Evolutionary conservation across 108 stramenopile genomes (phyloP).

Genomic region (Discostella pseudostelligera): DNA sequence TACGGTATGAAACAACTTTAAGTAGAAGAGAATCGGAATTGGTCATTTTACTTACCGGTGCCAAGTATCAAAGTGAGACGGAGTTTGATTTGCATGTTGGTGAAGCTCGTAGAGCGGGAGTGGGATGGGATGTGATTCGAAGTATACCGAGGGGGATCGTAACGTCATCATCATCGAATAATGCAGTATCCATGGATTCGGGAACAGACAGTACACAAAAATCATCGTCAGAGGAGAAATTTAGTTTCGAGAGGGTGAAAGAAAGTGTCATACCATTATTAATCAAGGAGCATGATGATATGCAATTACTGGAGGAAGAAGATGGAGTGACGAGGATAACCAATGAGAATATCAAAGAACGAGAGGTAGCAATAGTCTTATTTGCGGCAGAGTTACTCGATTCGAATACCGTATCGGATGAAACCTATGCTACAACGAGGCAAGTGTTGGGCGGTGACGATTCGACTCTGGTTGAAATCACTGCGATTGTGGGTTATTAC

Average conservation of each 20-base stretch:
- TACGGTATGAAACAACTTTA: slow-evolving; percentile 69
- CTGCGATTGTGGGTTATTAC: slow-evolving; percentile 82
- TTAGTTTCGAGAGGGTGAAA: slow-evolving; percentile 49
- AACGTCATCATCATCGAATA: slow-evolving; percentile 1
- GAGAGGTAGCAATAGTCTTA: slow-evolving; percentile 61
- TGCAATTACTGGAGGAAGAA: neutral
- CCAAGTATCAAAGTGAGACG: slow-evolving; percentile 56
- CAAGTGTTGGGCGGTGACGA: slow-evolving; percentile 55
- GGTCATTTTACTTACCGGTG: slow-evolving; percentile 76
- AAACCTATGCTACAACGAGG: slow-evolving; percentile 61
- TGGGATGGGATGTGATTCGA: slow-evolving; percentile 51
- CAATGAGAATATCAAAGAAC: slow-evolving; percentile 15
- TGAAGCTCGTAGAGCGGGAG: slow-evolving; percentile 71
- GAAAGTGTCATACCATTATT: slow-evolving; percentile 51
- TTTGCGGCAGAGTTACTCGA: slow-evolving; percentile 79
- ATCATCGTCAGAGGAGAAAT: slow-evolving; percentile 24
- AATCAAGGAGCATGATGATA: slow-evolving; percentile 38
- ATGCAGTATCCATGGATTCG: neutral
- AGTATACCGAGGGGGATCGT: slow-evolving; percentile 61
- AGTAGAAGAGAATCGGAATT: slow-evolving; percentile 69
- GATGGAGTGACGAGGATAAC: neutral
- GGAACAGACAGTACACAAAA: neutral
- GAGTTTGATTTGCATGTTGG: slow-evolving; percentile 80
- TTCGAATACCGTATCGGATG: slow-evolving; percentile 66
- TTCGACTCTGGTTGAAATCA: slow-evolving; percentile 72